Evolutionary conservation across 2,329 filamentous ascomycete species (phyloP), one percentile per base, ranked within the genome.

Genomic region (Rutstroemia sp.): DNA sequence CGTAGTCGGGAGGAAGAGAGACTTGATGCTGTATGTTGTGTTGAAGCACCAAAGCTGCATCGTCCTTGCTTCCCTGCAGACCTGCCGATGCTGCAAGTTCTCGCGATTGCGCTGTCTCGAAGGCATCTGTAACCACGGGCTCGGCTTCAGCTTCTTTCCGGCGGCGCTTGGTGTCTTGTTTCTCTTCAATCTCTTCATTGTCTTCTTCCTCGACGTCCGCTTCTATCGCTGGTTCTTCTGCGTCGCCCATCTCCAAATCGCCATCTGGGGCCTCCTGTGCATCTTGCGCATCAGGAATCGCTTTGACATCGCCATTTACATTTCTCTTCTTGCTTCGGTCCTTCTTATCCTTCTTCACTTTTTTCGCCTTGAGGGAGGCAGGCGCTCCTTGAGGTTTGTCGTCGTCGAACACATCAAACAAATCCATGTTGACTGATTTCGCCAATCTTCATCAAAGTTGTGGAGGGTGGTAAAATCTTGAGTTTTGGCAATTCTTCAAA

Each of bases 1-100:
- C 87, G 76, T 95, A 95, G 70, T 95, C 89, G 9, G 92, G 92
- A 2, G 94, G 94, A 19, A 99, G 78, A 12, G 94, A 89, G 64
- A 97, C 94, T 74, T 99, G 92, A 78, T 99, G 94, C 73, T 95
- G 92, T 65, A 99, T 95, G 75, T 99, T 96, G 76, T 99, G 95
- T 48, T 90, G 92, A 52, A 99, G 75, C 21, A 95, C 86, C 27
- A 99, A 83, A 5, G 89, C 87, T 27, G 65, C 64, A 38, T 69
- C 65, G 30, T 66, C 64, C 44, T 66, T 65, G 39, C 44, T 52
- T 9, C 58, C 65, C 54, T 67, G 65, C 16, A 71, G 60, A 38
- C 68, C 69, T 53, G 65, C 65, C 14, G 68, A 66, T 25, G 86
- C 87, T 21, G 88, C 89, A 41, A 99, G 81, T 72, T 97, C 89